phyloP scores from a whole-genome alignment of 352 stramenopile genomes.

The Phytophthora podocarpi region DNA sequence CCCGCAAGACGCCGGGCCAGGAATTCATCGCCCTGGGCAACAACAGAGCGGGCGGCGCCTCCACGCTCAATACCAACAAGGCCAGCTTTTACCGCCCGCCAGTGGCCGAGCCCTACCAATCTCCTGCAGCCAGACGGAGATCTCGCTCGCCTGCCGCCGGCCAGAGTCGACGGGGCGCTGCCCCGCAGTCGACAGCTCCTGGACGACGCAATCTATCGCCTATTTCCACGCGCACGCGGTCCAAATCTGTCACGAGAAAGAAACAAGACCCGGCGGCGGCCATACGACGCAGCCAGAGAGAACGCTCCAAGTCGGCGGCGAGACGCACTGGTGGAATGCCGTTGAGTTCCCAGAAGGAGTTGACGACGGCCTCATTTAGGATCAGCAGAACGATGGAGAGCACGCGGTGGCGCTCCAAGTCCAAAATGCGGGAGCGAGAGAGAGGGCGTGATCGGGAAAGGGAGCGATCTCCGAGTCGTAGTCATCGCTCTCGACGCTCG shows the following conservation, averaged over 20 bases:
- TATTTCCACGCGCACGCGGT: constrained; percentile 38
- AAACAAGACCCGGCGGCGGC: constrained; percentile 27
- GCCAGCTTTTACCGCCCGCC: constrained; percentile 33
- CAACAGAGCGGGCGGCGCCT: constrained; percentile 12
- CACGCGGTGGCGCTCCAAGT: constrained; percentile 27
- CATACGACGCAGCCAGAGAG: constrained; percentile 21
- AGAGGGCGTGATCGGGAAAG: constrained; percentile 2
- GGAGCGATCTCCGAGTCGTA: constrained; percentile 29
- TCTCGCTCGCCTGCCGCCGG: constrained; percentile 32
- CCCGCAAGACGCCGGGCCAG: constrained; percentile 35
- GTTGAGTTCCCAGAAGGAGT: constrained; percentile 2
- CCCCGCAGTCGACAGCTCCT: background rate
- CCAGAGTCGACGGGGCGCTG: background rate
- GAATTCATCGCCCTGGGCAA: constrained; percentile 61
- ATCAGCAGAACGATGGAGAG: constrained; percentile 2
- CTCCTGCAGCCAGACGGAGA: constrained; percentile 10
- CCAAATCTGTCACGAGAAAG: constrained; percentile 45
- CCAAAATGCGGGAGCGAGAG: constrained; percentile 14
- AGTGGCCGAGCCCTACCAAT: constrained; percentile 5
- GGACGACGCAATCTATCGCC: constrained; percentile 22
- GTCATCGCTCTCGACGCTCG: constrained; percentile 3
- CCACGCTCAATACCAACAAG: constrained; percentile 48
- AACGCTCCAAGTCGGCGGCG: constrained; percentile 43
- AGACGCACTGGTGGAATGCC: constrained; percentile 30
- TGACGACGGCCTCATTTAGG: background rate